Conservation (phyloP, 352 stramenopile species). For the Thraustochytrium striatum region DNA sequence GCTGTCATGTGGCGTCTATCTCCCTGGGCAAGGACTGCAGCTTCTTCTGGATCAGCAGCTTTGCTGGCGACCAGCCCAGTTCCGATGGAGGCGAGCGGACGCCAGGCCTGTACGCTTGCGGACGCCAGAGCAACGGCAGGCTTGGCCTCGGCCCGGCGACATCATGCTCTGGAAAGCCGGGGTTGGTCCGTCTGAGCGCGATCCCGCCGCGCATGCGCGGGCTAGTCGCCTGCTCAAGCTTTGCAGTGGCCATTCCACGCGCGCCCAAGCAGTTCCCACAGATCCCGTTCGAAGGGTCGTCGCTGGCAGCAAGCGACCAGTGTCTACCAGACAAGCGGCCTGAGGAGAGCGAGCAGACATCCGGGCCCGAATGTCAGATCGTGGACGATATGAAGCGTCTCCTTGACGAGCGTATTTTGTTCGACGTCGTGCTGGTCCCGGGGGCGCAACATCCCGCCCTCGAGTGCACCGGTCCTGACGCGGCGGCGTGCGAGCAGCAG, state of each 20-base stretch:
- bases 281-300: not conserved
- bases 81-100: too few species aligned
- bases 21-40: not conserved
- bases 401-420: not conserved
- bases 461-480: not conserved
- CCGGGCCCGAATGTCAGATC: not conserved
- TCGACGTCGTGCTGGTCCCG: not conserved
- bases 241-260: too few species aligned
- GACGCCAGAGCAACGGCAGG: not conserved
- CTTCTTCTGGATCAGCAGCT: not conserved
- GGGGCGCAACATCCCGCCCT: not conserved
- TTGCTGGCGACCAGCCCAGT: not conserved
- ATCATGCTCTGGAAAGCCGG: too few species aligned
- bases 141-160: too few species aligned
- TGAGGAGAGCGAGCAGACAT: not conserved
- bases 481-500: not conserved
- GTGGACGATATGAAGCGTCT: not conserved
- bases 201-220: too few species aligned
- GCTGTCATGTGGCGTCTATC: not conserved
- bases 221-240: too few species aligned
- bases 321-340: not conserved
- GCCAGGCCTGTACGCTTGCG: slow-evolving; percentile 7
- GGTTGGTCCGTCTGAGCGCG: too few species aligned
- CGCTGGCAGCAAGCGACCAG: not conserved
- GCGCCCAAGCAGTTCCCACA: not conserved